A percentile compares a stretch with the other conserved stretches of the same genome.
Evolutionary conservation across 2,329 filamentous ascomycete species (phyloP).

Genomic region (Falciphora oryzae): DNA sequence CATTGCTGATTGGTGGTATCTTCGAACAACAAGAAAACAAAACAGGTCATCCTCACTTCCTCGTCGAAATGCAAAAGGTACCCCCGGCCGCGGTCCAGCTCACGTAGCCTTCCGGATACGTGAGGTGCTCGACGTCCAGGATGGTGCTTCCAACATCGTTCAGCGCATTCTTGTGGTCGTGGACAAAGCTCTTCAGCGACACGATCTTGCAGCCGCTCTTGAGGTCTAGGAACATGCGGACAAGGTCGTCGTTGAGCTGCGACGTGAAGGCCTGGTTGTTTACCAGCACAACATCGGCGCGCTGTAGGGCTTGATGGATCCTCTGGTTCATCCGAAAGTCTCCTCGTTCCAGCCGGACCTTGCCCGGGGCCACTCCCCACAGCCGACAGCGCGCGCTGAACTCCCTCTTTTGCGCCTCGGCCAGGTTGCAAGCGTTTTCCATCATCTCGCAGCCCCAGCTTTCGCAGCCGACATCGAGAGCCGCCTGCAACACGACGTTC

Average conservation of each 20-base stretch:
- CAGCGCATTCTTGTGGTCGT: slow-evolving; percentile 69
- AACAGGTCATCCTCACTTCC: slow-evolving; percentile 42
- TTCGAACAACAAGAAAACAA: slow-evolving; percentile 9
- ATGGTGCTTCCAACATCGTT: slow-evolving; percentile 76
- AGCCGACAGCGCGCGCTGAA: slow-evolving; percentile 79
- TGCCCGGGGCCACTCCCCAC: slow-evolving; percentile 80
- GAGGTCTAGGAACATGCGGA: slow-evolving; percentile 87
- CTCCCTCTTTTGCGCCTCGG: slow-evolving; percentile 72
- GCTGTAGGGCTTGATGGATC: slow-evolving; percentile 68
- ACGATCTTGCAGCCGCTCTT: slow-evolving; percentile 88
- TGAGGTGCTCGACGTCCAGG: slow-evolving; percentile 64
- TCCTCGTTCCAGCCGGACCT: slow-evolving; percentile 72
- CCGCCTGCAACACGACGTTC: slow-evolving; percentile 91
- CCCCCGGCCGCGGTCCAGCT: slow-evolving; percentile 88
- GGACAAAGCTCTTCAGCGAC: slow-evolving; percentile 86
- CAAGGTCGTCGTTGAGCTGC: slow-evolving; percentile 74
- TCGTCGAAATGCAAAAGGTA: slow-evolving; percentile 81
- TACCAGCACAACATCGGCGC: slow-evolving; percentile 91
- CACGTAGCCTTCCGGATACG: slow-evolving; percentile 65
- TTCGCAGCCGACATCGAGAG: slow-evolving; percentile 87
- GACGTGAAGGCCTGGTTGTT: slow-evolving; percentile 97
- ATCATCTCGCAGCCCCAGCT: slow-evolving; percentile 97
- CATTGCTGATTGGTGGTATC: slow-evolving; percentile 1
- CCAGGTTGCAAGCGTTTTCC: slow-evolving; percentile 80
- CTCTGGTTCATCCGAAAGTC: slow-evolving; percentile 72